phyloP scores from a whole-genome alignment of 441 rosid genomes.

The Raphanus hybrid region DNA sequence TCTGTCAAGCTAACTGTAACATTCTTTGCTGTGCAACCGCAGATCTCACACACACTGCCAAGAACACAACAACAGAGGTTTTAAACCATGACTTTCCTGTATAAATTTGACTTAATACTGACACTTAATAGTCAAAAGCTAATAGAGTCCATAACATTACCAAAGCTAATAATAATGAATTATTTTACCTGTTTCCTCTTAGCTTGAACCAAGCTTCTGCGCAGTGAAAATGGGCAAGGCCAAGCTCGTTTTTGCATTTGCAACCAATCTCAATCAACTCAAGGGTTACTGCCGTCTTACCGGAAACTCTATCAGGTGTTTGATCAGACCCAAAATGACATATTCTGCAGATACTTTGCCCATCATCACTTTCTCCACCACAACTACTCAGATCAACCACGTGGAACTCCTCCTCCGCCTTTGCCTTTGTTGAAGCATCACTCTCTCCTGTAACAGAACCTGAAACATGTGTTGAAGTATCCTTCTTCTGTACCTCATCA shows the following conservation, averaged over 20 bases:
- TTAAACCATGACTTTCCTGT: neutral
- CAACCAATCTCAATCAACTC: conserved; percentile 82
- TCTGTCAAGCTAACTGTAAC: conserved; percentile 30
- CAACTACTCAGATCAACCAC: conserved; percentile 50
- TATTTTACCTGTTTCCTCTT: conserved; percentile 81
- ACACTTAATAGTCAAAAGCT: neutral
- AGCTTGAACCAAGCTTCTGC: conserved; percentile 95
- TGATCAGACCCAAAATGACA: conserved; percentile 79
- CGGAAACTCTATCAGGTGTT: conserved; percentile 23
- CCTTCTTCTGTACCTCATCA: no score
- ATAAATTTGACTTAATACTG: neutral
- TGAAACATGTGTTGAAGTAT: no score
- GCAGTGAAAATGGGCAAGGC: conserved; percentile 75
- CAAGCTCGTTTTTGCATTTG: conserved; percentile 89
- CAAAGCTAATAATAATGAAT: neutral
- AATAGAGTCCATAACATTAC: no score
- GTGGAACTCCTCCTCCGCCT: conserved; percentile 46
- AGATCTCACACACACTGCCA: conserved; percentile 41
- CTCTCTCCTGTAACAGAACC: conserved; percentile 17
- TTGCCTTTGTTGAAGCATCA: conserved; percentile 44
- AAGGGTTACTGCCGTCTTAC: conserved; percentile 30
- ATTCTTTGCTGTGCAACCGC: conserved; percentile 38
- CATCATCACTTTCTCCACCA: conserved; percentile 46
- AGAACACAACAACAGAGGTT: conserved; percentile 13
- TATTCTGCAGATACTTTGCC: conserved; percentile 77